Evolutionary conservation across 2,329 filamentous ascomycete genomes (phyloP), one percentile per base, ranked within the genome.

Genomic region (Capronia epimyces): DNA sequence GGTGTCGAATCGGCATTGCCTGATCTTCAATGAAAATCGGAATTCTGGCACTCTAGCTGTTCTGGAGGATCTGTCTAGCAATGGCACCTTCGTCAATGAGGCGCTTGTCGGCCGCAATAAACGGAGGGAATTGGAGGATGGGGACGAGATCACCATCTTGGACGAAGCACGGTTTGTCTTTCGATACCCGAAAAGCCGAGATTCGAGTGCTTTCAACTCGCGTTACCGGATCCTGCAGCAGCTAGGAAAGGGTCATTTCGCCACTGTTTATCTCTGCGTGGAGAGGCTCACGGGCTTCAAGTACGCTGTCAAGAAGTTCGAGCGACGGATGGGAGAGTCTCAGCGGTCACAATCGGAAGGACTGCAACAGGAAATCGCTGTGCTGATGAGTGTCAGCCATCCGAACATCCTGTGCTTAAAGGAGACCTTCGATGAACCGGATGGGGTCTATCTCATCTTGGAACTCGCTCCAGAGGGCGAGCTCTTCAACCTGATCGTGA

Each of bases 301-400:
- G 49, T 97, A 83, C 67, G 93, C 93, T 2, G 93, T 95, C 64
- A 98, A 98, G 74, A 84, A 93, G 52, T 97, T 98, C 65, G 89
- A 89, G 62, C 93, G 89, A 70, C 83, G 86, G 3, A 77, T 83
- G 2, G 87, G 86, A n/a, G 78, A 84, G 52, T 89, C 90, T 34
- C 89, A 96, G 59, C 82, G 81, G 57, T 86, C 87, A 15, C 91
- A 90, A 68, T 83, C 84, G 4, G 89, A 95, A 53, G 85, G 88
- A 2, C 71, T 97, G 40, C 89, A 96, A 66, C 90, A 97, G 67
- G 94, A 98, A 67, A 95, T 98, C 65, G 91, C 88, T 18, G 88
- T 98, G 13, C 73, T 98, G 54, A 97, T 95, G 89, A 83, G 89
- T n/a, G 89, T 98, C 55, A 95, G 87, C 65, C 93, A 98, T 67